A percentile compares a stretch with the other conserved stretches of the same genome.
Conservation (phyloP, 2,329 filamentous ascomycete genomes). For the Phialemonium atrogriseum region DNA sequence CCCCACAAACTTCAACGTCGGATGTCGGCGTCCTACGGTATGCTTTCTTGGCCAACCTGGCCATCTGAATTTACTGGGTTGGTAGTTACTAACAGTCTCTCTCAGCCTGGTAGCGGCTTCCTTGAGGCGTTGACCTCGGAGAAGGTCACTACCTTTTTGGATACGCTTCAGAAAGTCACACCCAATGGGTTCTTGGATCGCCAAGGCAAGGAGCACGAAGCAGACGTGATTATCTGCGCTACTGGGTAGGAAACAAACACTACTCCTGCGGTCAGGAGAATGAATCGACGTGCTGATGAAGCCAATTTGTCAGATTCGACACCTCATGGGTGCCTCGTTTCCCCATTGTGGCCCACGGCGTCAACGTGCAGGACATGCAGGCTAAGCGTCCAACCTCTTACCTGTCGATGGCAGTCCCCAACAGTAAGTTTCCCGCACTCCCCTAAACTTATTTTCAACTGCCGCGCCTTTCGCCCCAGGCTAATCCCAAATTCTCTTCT, state of each 20-base stretch:
- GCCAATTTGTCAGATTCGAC: too few species aligned
- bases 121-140: conserved; percentile 6
- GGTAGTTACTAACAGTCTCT: too few species aligned
- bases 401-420: background rate
- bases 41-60: too few species aligned
- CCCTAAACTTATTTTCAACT: too few species aligned
- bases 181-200: background rate
- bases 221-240: conserved; percentile 4
- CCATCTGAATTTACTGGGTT: too few species aligned
- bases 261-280: too few species aligned
- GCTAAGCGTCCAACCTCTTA: background rate
- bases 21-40: conserved; percentile 4
- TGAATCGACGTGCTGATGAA: too few species aligned
- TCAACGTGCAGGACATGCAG: conserved; percentile 3
- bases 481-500: background rate
- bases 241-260: too few species aligned
- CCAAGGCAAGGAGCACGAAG: background rate
- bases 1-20: conserved; percentile 4
- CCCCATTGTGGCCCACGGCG: background rate
- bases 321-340: conserved; percentile 1
- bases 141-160: background rate
- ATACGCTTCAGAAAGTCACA: background rate
- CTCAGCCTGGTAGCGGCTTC: conserved; percentile 6
- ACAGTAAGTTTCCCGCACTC: conserved; percentile 2
- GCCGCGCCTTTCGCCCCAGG: too few species aligned